Evolutionary conservation across 306 rosid genomes (phyloP).

Genomic region (Inga leiocalycina): DNA sequence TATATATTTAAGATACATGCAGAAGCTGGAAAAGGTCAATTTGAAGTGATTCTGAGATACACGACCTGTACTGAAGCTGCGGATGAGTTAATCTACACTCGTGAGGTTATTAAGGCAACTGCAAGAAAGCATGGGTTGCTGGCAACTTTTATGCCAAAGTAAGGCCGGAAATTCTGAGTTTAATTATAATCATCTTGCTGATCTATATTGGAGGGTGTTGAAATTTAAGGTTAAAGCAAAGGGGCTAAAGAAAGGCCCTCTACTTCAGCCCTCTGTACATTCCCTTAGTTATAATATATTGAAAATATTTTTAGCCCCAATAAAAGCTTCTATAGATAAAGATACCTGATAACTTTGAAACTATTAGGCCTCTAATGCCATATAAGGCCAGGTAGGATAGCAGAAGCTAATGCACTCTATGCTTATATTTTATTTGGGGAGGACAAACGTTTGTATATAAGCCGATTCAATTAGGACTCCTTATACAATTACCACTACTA

Average conservation of each 20-base stretch:
- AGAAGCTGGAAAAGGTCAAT: conserved; percentile 91
- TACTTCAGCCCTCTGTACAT: background rate
- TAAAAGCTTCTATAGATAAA: background rate
- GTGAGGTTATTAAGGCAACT: conserved; percentile 71
- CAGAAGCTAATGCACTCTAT: no score
- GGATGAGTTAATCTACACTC: conserved; percentile 71
- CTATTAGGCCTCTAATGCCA: background rate
- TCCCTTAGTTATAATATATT: background rate
- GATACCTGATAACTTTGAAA: background rate
- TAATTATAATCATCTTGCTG: background rate
- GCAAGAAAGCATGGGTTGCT: conserved; percentile 83
- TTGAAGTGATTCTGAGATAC: conserved; percentile 69
- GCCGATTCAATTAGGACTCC: no score
- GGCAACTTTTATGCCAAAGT: conserved; percentile 95
- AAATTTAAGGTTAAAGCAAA: background rate
- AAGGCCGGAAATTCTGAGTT: conserved; percentile 22
- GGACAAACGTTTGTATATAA: no score
- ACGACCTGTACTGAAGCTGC: conserved; percentile 66
- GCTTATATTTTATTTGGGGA: no score
- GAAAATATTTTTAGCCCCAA: background rate
- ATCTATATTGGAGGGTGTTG: background rate
- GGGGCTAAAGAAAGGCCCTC: background rate
- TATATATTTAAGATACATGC: conserved; percentile 64
- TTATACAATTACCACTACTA: no score
- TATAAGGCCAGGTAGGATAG: no score